Conservation (phyloP, 1,284 basidiomycete genomes). For the Xerocomus cyaneibrunnescens region DNA sequence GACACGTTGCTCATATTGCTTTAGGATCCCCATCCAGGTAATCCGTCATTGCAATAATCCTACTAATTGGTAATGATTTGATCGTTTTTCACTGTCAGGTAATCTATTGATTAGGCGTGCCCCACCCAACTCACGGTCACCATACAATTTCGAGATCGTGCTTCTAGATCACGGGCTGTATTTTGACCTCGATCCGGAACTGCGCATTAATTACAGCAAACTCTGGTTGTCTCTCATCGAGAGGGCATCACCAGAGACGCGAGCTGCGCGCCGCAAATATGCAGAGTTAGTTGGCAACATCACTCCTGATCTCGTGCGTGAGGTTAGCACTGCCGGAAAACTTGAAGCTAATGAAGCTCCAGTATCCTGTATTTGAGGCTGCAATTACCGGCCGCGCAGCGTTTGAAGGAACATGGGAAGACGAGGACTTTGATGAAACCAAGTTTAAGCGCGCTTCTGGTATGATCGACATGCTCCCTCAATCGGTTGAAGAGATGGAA, state of each 20-base stretch:
- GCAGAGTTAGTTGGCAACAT: slow-evolving; percentile 90
- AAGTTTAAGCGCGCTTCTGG: slow-evolving; percentile 62
- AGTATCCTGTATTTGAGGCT: slow-evolving; percentile 87
- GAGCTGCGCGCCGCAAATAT: slow-evolving; percentile 74
- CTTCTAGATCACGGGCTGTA: slow-evolving; percentile 91
- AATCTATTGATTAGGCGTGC: slow-evolving; percentile 90
- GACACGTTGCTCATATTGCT: slow-evolving; percentile 6
- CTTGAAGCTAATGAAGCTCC: slow-evolving; percentile 17
- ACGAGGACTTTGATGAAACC: slow-evolving; percentile 34
- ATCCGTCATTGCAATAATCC: slow-evolving; percentile 3
- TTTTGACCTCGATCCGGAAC: slow-evolving; percentile 79
- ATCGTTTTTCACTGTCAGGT: slow-evolving; percentile 45
- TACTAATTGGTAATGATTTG: neutral
- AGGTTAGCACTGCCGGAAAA: neutral
- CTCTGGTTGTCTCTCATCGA: slow-evolving; percentile 88
- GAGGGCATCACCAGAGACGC: slow-evolving; percentile 61
- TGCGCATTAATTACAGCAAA: slow-evolving; percentile 78
- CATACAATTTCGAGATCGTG: slow-evolving; percentile 94
- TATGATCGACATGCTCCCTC: slow-evolving; percentile 70
- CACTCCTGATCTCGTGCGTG: slow-evolving; percentile 74
- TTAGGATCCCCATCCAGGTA: slow-evolving; percentile 77
- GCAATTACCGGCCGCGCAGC: slow-evolving; percentile 72
- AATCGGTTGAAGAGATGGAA: slow-evolving; percentile 71
- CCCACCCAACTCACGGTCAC: slow-evolving; percentile 62
- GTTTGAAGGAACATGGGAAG: slow-evolving; percentile 57